These are phyloP conservation scores for Draba incana DNA, from an alignment of 345 rosid species.

Conservation along the genomic window DNA sequence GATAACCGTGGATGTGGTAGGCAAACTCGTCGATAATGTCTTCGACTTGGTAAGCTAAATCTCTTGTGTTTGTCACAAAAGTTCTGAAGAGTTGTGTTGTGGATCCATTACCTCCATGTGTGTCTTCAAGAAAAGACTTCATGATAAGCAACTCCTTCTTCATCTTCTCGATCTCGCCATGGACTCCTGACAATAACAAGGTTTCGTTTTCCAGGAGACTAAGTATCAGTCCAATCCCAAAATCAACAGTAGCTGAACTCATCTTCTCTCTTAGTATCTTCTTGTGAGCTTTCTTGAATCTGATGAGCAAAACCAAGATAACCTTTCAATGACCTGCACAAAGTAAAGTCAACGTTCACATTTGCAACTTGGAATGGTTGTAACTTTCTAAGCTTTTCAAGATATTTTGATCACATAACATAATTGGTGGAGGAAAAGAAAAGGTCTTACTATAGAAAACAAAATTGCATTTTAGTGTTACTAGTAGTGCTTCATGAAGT, in stretches of 20 bases:
- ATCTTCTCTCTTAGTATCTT: slow-evolving; percentile 26
- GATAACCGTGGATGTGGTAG: slow-evolving; percentile 35
- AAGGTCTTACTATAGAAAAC: slow-evolving; percentile 3
- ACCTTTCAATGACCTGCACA: background rate
- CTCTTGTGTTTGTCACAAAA: slow-evolving; percentile 39
- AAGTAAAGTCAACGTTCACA: slow-evolving; percentile 21
- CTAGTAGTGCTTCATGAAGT: background rate
- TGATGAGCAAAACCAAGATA: background rate
- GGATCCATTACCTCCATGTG: slow-evolving; percentile 24
- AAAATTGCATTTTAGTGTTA: slow-evolving; percentile 22
- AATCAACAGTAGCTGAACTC: slow-evolving; percentile 37
- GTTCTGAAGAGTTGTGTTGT: slow-evolving; percentile 30
- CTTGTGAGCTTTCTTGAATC: slow-evolving; percentile 6
- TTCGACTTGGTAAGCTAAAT: slow-evolving; percentile 44
- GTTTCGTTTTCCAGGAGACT: slow-evolving; percentile 42
- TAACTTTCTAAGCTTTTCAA: background rate
- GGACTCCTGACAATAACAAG: slow-evolving; percentile 35
- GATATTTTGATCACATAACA: background rate
- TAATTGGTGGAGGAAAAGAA: background rate
- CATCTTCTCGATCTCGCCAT: slow-evolving; percentile 38
- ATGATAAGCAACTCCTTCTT: slow-evolving; percentile 45
- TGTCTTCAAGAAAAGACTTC: slow-evolving; percentile 44
- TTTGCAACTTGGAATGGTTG: slow-evolving; percentile 19
- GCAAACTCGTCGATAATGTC: slow-evolving; percentile 47
- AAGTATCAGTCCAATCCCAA: slow-evolving; percentile 34